Evolutionary conservation across 1,139 yeast genomes (phyloP), one percentile per base, ranked within the genome.

Genomic region (Debaryomyces nepalensis): DNA sequence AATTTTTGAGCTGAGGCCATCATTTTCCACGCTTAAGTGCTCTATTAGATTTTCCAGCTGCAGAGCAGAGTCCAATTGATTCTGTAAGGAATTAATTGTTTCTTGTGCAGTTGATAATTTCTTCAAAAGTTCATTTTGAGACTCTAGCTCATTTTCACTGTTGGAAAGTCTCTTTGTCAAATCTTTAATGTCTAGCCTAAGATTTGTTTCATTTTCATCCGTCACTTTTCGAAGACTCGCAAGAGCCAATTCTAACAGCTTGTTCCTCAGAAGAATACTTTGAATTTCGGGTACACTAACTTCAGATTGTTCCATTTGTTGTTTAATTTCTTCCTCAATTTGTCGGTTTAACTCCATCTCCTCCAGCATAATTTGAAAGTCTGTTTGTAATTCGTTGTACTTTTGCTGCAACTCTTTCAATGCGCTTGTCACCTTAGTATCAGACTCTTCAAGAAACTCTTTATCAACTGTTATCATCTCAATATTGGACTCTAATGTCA

Each of bases 391-490:
- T 6, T 62, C 65, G 11, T 67, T 68, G 44, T 75, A 68, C 35
- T 70, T 67, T 6, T 38, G 45, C 23, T 65, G 63, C 16, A 81
- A 52, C 2, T 54, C 55, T 2, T 57, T 55, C 11, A 70, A 45
- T 32, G 63, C 56, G 0, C 47, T 46, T 6, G 57, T 54, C 20
- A 84, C 57, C 4, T 59, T 50, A 9, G 63, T 68, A 39, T 70
- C 74, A 9, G 68, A 63, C 29, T 68, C 75, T 21, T 68, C 69
- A 3, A 81, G 67, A 53, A 73, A 73, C 46, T 77, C 85, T 43
- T 73, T 70, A 41, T 84, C 90, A 2, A 82, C 67, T 0, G 75
- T 60, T 1, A 77, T 57, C 55, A 75, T 63, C 50, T 85, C 91
- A 15, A 82, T 47, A 20, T 54, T 46, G 0, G 68, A 61, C 33